A percentile compares a stretch with the other conserved stretches of the same genome.
phyloP scores from a whole-genome alignment of 495 filamentous ascomycete genomes.

The Hamigera avellanea region DNA sequence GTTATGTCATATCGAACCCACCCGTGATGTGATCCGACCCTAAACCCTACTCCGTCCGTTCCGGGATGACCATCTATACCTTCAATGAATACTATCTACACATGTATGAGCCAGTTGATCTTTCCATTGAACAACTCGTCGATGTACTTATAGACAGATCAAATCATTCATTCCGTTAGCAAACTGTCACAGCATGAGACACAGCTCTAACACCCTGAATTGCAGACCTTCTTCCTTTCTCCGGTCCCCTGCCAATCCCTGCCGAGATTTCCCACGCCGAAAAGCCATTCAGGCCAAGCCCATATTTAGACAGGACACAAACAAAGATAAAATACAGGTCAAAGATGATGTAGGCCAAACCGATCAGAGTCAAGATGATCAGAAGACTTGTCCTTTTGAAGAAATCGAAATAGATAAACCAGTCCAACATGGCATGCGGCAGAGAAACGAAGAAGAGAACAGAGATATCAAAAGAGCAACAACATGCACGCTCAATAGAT shows the following conservation, averaged over 20 bases:
- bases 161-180: neutral
- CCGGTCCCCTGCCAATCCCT: neutral
- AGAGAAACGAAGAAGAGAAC: conserved; percentile 5
- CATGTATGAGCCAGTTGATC: too few relatives aligned
- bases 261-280: neutral
- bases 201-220: neutral
- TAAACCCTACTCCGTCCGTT: too few relatives aligned
- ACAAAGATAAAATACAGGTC: conserved; percentile 3
- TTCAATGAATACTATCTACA: too few relatives aligned
- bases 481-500: conserved; percentile 31
- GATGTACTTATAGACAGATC: too few relatives aligned
- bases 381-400: neutral
- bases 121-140: too few relatives aligned
- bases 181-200: neutral
- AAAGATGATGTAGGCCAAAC: conserved; percentile 2
- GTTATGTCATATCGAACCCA: too few relatives aligned
- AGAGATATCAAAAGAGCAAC: conserved; percentile 16
- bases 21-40: too few relatives aligned
- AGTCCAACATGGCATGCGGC: conserved; percentile 28
- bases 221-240: neutral
- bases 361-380: neutral
- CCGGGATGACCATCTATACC: too few relatives aligned
- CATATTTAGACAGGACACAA: neutral
- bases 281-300: conserved; percentile 1
- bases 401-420: conserved; percentile 6